These are phyloP conservation scores for Amanita fuliginea DNA, from an alignment of 768 basidiomycete species.

Conservation along the genomic window DNA sequence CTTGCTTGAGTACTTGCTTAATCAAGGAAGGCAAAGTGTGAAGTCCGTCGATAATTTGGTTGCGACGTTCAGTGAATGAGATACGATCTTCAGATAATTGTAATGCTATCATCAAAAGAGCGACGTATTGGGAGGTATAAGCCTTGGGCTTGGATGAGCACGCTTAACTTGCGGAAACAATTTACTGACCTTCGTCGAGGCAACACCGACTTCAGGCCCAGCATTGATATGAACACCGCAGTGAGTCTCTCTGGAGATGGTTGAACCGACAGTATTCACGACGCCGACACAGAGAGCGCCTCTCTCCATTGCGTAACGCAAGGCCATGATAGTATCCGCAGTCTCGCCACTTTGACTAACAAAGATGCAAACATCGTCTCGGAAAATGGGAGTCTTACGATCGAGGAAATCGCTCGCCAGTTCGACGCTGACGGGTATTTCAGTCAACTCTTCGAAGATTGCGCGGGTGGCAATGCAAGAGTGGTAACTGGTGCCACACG, in stretches of 20 bases:
- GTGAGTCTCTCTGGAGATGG: slow-evolving; percentile 95
- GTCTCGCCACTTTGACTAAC: slow-evolving; percentile 98
- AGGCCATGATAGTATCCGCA: slow-evolving; percentile 91
- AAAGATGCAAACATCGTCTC: slow-evolving; percentile 95
- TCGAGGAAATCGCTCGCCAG: slow-evolving; percentile 97
- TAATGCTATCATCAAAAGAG: slow-evolving; percentile 95
- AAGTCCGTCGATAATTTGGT: slow-evolving; percentile 87
- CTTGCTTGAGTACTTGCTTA: slow-evolving; percentile 74
- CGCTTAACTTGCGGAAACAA: slow-evolving; percentile 6
- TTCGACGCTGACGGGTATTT: slow-evolving; percentile 96
- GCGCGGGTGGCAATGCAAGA: slow-evolving; percentile 93
- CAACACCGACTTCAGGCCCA: slow-evolving; percentile 97
- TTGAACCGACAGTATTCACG: slow-evolving; percentile 97
- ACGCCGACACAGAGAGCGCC: slow-evolving; percentile 96
- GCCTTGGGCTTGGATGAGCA: slow-evolving; percentile 39
- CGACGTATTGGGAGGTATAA: slow-evolving; percentile 98
- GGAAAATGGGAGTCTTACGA: slow-evolving; percentile 98
- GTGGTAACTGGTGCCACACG: slow-evolving; percentile 98
- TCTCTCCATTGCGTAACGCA: slow-evolving; percentile 94
- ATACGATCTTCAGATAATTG: slow-evolving; percentile 97
- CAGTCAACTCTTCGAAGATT: slow-evolving; percentile 97
- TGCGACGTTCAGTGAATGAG: slow-evolving; percentile 81
- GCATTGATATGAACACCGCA: slow-evolving; percentile 99
- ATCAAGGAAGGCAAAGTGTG: slow-evolving; percentile 88
- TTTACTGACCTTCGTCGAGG: slow-evolving; percentile 78